Evolutionary conservation across 2,329 filamentous ascomycete species (phyloP), one percentile per base, ranked within the genome.

Genomic region (Aureobasidium musti): DNA sequence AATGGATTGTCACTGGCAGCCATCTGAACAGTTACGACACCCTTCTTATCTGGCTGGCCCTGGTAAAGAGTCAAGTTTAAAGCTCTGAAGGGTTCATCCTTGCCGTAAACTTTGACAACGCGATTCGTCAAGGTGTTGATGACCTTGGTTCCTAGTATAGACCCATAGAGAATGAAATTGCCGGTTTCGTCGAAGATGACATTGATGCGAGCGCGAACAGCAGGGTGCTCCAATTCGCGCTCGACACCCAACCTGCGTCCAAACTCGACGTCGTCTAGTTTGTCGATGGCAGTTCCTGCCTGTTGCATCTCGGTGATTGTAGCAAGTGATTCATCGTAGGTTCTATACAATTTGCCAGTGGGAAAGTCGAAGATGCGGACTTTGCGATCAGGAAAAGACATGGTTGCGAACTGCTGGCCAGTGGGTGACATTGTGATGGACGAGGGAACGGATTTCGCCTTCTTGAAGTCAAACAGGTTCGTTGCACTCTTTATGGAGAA

Each of bases 401-500:
- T 89, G 0, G 92, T 90, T 1, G 90, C 92, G 74, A 99, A 95
- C 68, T 92, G 91, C 67, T 90, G 86, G 5, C 94, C 92, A 0
- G 89, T 89, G 0, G 93, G 92, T 0, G 95, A 97, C 54, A 99
- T 85, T 0, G 90, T 91, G 57, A 99, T 82, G 13, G 91, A 91
- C 4, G 88, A 87, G 0, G 94, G 93, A 0, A 89, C 86, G 0
- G 92, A 91, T 77, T 97, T 98, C 60, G 91, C 72, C 79, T 97
- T 98, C 75, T 96, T 98, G 81, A 99, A 98, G 63, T 97, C 94
- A 74, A 98, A 99, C 0, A 99, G 83, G 73, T 91, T 95, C 2
- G 95, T 99, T 1, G 91, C 89, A 75, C 92, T 96, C 79, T 99
- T 99, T 80, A 92, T 91, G 71, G 91, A 86, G 76, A 96, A 99